phyloP scores from a whole-genome alignment of 108 stramenopile species.

The Conticribra weissflogii region DNA sequence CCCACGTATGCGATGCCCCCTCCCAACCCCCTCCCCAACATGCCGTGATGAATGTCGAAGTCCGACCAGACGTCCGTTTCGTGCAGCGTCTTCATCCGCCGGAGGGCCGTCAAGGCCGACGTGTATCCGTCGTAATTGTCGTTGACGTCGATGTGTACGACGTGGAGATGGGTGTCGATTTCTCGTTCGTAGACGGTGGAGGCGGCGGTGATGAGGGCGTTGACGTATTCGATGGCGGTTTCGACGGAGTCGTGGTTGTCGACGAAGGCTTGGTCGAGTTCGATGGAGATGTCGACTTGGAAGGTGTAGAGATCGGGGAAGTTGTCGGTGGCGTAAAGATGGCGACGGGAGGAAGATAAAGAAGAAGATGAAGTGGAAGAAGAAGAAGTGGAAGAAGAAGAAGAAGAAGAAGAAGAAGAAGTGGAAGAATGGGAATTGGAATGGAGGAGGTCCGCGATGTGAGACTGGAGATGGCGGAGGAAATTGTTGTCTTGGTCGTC shows the following conservation, averaged over 20 bases:
- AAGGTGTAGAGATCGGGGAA: not conserved
- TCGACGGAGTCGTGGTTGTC: not conserved
- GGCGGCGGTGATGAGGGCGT: not conserved
- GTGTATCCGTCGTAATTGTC: not conserved
- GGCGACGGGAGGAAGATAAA: not conserved
- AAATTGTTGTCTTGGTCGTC: not conserved
- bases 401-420: not conserved
- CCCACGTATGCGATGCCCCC: not conserved
- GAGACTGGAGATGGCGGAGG: not conserved
- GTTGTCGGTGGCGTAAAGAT: not conserved
- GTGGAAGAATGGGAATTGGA: not conserved
- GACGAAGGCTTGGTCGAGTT: not conserved
- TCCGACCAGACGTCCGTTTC: not conserved
- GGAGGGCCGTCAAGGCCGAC: not conserved
- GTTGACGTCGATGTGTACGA: not conserved
- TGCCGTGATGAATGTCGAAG: not conserved
- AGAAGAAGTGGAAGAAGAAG: not conserved
- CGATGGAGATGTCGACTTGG: not conserved
- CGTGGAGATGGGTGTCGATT: not conserved
- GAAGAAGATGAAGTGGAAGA: not conserved
- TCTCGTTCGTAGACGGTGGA: not conserved
- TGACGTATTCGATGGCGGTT: not conserved
- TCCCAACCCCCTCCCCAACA: not conserved
- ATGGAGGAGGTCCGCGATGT: not conserved
- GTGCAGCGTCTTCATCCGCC: not conserved